A percentile compares a stretch with the other conserved stretches of the same genome.
These are phyloP conservation scores for Paracamarosporium sp. DNA, from an alignment of 2,329 filamentous ascomycete genomes.

Conservation along the genomic window DNA sequence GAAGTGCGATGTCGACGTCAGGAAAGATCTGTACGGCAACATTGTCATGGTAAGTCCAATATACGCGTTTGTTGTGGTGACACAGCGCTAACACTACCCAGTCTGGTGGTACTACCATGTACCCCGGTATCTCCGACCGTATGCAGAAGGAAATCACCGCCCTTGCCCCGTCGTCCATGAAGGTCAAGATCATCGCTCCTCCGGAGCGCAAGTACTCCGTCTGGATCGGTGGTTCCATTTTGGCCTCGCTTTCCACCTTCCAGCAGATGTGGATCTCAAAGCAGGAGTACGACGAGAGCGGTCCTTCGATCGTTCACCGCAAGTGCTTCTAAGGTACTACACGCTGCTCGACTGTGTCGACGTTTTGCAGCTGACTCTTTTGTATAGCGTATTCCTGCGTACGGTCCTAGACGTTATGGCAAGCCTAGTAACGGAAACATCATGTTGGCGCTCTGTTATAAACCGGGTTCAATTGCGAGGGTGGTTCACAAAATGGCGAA, in stretches of 20 bases:
- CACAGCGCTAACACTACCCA: constrained; percentile 54
- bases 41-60: constrained; percentile 92
- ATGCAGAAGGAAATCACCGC: constrained; percentile 99
- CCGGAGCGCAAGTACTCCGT: constrained; percentile 99
- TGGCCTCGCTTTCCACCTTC: constrained; percentile 99
- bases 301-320: constrained; percentile 98
- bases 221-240: constrained; percentile 99
- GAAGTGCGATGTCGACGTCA: constrained; percentile 99
- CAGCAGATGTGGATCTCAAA: constrained; percentile 99
- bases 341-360: not conserved
- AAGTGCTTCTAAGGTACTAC: constrained; percentile 97
- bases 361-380: constrained; percentile 15
- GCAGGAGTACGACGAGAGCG: constrained; percentile 99
- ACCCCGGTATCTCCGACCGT: constrained; percentile 99
- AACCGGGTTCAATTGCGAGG: constrained; percentile 41
- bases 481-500: constrained; percentile 49
- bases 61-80: not conserved
- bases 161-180: constrained; percentile 99
- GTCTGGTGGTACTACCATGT: constrained; percentile 99
- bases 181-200: constrained; percentile 99
- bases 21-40: constrained; percentile 99
- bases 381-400: constrained; percentile 41
- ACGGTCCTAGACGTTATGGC: constrained; percentile 43
- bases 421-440: constrained; percentile 47
- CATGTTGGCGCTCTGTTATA: constrained; percentile 45